These are phyloP conservation scores for Sporisorium graminicola DNA, from an alignment of 1,284 basidiomycete genomes.

Conservation along the genomic window DNA sequence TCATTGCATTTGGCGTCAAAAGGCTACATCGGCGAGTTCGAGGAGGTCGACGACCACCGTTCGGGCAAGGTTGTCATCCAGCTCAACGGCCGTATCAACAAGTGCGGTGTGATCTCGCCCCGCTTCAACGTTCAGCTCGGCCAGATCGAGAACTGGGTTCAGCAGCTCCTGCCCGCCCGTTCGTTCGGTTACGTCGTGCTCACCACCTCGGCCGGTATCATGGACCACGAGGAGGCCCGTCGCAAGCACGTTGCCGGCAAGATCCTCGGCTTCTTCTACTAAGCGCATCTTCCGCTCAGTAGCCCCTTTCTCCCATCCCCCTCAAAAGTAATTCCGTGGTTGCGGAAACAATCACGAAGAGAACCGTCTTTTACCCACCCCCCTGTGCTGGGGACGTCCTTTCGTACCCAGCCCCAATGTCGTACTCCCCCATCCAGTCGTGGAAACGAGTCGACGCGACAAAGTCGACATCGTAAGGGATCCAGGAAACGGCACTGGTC, in stretches of 20 bases:
- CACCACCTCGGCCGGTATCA: slow-evolving; percentile 96
- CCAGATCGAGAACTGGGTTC: slow-evolving; percentile 87
- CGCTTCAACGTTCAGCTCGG: slow-evolving; percentile 95
- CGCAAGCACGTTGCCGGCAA: slow-evolving; percentile 97
- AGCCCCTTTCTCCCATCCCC: neutral
- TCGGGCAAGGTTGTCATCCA: slow-evolving; percentile 98
- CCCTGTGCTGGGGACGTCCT: slow-evolving; percentile 12
- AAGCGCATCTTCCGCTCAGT: slow-evolving; percentile 21
- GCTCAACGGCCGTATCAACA: slow-evolving; percentile 98
- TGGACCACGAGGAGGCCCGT: slow-evolving; percentile 99
- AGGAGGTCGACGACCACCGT: slow-evolving; percentile 99
- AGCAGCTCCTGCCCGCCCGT: slow-evolving; percentile 74
- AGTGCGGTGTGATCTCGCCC: slow-evolving; percentile 95
- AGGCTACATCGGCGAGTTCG: slow-evolving; percentile 99
- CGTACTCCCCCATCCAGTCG: slow-evolving; percentile 37
- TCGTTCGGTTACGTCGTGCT: slow-evolving; percentile 97
- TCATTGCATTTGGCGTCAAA: neutral
- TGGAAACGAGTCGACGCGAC: slow-evolving; percentile 7
- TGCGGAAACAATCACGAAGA: slow-evolving; percentile 13
- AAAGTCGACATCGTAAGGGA: slow-evolving; percentile 26
- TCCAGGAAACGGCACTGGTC: slow-evolving; percentile 43
- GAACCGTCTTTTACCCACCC: neutral
- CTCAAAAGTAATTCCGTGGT: slow-evolving; percentile 35
- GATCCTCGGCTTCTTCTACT: slow-evolving; percentile 71
- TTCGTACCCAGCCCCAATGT: slow-evolving; percentile 21